phyloP scores from a whole-genome alignment of 768 basidiomycete species.

The Leccinum aurantiacum region DNA sequence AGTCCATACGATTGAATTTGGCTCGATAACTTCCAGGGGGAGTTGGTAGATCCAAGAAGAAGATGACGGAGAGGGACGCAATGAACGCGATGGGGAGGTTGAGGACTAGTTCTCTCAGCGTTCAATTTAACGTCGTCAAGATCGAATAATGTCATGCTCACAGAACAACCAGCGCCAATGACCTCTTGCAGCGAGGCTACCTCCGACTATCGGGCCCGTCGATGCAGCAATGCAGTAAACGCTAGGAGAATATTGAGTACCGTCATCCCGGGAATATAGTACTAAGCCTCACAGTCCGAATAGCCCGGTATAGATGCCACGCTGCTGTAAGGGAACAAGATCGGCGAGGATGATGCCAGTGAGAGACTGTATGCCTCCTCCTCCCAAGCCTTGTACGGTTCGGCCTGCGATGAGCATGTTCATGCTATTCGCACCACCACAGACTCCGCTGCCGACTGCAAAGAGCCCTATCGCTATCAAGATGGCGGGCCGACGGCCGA shows the following conservation, averaged over 20 bases:
- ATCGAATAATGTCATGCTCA: conserved; percentile 11
- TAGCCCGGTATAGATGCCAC: conserved; percentile 37
- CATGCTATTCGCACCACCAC: conserved; percentile 28
- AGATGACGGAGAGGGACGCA: conserved; percentile 20
- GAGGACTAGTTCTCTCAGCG: conserved; percentile 30
- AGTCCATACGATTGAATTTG: conserved; percentile 39
- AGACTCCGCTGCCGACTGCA: conserved; percentile 37
- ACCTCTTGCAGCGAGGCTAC: conserved; percentile 33
- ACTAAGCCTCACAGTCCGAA: conserved; percentile 15
- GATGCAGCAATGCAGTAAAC: conserved; percentile 36
- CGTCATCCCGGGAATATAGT: neutral
- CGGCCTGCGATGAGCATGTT: conserved; percentile 25
- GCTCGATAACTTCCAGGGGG: conserved; percentile 33
- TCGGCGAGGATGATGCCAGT: conserved; percentile 43
- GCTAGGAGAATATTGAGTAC: conserved; percentile 7
- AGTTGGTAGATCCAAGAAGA: conserved; percentile 34
- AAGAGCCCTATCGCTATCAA: conserved; percentile 28
- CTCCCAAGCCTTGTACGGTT: conserved; percentile 37
- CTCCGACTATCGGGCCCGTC: conserved; percentile 37
- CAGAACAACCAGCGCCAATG: conserved; percentile 47
- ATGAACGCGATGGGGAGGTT: conserved; percentile 39
- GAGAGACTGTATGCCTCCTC: conserved; percentile 36
- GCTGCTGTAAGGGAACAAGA: conserved; percentile 42
- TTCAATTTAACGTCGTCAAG: neutral
- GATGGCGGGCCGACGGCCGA: conserved; percentile 32